phyloP scores from a whole-genome alignment of 768 basidiomycete species.

The Gloeopeniophorella convolvens region DNA sequence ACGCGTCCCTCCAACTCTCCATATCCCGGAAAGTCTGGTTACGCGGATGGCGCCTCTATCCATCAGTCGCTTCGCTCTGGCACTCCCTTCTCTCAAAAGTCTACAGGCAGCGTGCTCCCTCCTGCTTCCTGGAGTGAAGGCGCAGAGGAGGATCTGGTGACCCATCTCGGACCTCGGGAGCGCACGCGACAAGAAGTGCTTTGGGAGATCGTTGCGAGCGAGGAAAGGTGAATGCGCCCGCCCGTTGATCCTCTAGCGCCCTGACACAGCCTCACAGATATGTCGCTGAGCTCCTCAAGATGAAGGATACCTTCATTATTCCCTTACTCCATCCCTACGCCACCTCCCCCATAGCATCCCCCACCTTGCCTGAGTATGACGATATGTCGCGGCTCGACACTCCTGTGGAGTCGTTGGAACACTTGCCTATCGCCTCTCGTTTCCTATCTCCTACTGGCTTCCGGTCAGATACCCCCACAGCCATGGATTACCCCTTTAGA shows the following conservation, averaged over 20 bases:
- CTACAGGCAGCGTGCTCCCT: conserved; percentile 60
- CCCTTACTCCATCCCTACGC: conserved; percentile 83
- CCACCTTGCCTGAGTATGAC: conserved; percentile 59
- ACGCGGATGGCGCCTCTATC: conserved; percentile 44
- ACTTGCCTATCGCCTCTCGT: conserved; percentile 83
- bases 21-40: conserved; percentile 39
- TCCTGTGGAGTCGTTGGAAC: conserved; percentile 61
- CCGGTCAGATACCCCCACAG: conserved; percentile 40
- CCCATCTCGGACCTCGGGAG: conserved; percentile 88
- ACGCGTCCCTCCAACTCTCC: conserved; percentile 62
- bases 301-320: conserved; percentile 92
- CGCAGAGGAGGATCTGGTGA: conserved; percentile 89
- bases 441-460: conserved; percentile 69
- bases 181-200: conserved; percentile 93
- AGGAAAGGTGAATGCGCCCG: conserved; percentile 66
- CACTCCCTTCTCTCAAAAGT: conserved; percentile 80
- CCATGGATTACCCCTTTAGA: conserved; percentile 28
- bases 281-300: conserved; percentile 80
- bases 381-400: conserved; percentile 60
- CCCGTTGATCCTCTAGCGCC: conserved; percentile 7
- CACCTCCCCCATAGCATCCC: conserved; percentile 47
- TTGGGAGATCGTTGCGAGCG: conserved; percentile 94
- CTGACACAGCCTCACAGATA: conserved; percentile 51
- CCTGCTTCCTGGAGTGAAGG: conserved; percentile 89
- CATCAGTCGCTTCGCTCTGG: conserved; percentile 67